Evolutionary conservation across 129 eudicot genomes (phyloP), one percentile per base, ranked within the genome.

Genomic region (Kitagawia praeruptora): DNA sequence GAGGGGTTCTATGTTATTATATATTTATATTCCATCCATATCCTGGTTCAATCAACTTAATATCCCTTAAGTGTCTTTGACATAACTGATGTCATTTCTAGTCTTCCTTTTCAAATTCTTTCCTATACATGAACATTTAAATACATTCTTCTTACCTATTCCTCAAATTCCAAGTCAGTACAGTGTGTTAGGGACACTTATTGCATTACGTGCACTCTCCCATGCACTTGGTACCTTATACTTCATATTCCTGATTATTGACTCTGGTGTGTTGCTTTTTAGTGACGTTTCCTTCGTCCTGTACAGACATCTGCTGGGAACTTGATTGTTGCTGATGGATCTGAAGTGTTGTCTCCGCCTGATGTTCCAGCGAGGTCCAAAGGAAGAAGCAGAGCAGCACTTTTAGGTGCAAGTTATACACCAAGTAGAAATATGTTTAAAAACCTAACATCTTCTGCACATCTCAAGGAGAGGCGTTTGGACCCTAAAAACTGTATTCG

Each of bases 241-340:
- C 21, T 66, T 27, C 39, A 31, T 28, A 39, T 66, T 31, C 37
- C 39, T 13, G 41, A 31, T 3, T 12, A 12, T 9, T 15, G 19
- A 14, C n/a, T 42, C 15, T 39, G 4, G 6, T 71, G 51, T 6
- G 28, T 19, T 39, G 53, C n/a, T 15, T 23, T 21, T 72, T 42
- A 45, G 9, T 74, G 18, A 74, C 56, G 25, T 41, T 42, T 21
- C 3, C 54, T 74, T 15, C 46, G 58, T 46, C 0, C 51, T 63
- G 12, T 53, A 74, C 86, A 86, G 87, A 56, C 51, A 76, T 56
- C 77, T 79, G 82, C 77, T 78, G 79, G 25, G 61, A 80, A 75
- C 44, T 23, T 48, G 46, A 34, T 75, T 23, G 79, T 48, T 81
- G 41, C 81, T 27, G 84, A 81, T 41, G 84, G 73, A 48, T 41